phyloP scores from a whole-genome alignment of 306 rosid genomes.

The Prunus mira region DNA sequence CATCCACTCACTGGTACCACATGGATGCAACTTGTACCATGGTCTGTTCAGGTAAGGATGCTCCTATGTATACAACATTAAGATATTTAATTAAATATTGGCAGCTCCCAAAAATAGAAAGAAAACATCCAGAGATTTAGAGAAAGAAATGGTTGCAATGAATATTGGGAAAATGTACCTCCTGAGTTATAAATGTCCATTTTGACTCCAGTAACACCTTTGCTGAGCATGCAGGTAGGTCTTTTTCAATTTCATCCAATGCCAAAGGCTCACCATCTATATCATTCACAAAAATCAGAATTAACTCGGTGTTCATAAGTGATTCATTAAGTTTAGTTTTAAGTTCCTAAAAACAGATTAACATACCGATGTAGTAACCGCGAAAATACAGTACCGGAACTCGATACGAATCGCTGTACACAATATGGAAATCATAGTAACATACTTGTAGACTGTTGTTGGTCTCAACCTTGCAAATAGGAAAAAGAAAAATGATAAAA shows the following conservation, averaged over 20 bases:
- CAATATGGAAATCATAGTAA: slow-evolving; percentile 67
- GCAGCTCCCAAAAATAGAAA: neutral
- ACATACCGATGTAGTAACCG: slow-evolving; percentile 60
- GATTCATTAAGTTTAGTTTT: neutral
- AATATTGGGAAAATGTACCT: slow-evolving; percentile 37
- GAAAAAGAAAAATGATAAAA: slow-evolving; percentile 3
- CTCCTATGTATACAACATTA: slow-evolving; percentile 46
- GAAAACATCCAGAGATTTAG: neutral
- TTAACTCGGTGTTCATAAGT: neutral
- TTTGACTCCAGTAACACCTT: slow-evolving; percentile 60
- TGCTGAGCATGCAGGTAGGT: slow-evolving; percentile 57
- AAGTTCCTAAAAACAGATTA: neutral
- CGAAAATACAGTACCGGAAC: slow-evolving; percentile 80
- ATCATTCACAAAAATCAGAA: slow-evolving; percentile 9
- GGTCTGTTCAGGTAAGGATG: slow-evolving; percentile 83
- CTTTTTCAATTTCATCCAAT: slow-evolving; percentile 53
- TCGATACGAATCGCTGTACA: slow-evolving; percentile 63
- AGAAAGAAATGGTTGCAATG: neutral
- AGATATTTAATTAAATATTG: neutral
- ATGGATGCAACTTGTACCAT: slow-evolving; percentile 91
- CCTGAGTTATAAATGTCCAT: slow-evolving; percentile 86
- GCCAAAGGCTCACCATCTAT: slow-evolving; percentile 65
- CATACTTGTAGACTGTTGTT: slow-evolving; percentile 30
- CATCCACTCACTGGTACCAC: slow-evolving; percentile 91
- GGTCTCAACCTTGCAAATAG: slow-evolving; percentile 43